Evolutionary conservation across 176 grass and related monocot species (phyloP).

Genomic region (Raddia guianensis): DNA sequence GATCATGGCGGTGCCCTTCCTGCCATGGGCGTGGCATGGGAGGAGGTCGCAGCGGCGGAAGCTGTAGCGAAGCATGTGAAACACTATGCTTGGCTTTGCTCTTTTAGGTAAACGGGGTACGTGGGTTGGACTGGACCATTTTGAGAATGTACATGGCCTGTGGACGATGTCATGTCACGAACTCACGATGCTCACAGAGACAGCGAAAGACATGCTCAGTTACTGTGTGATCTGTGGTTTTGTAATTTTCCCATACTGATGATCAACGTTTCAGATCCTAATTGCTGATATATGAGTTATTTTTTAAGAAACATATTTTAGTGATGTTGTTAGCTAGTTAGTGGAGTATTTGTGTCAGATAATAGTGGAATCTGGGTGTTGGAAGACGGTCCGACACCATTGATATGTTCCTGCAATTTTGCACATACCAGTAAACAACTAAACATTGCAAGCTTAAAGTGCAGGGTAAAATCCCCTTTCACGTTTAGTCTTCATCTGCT

Average conservation of each 20-base stretch:
- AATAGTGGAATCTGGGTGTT: background rate
- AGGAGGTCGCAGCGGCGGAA: slow-evolving; percentile 33
- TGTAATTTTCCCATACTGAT: background rate
- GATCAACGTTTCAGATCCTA: background rate
- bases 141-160: background rate
- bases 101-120: background rate
- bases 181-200: background rate
- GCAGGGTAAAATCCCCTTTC: background rate
- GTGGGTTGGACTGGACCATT: background rate
- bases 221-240: background rate
- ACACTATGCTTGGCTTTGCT: slow-evolving; percentile 1
- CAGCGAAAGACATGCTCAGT: background rate
- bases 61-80: slow-evolving; percentile 21
- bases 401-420: slow-evolving; percentile 18
- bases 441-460: background rate
- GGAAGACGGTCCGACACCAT: background rate
- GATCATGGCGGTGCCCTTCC: background rate
- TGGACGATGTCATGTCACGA: background rate
- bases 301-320: background rate
- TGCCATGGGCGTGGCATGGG: slow-evolving; percentile 33
- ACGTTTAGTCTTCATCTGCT: background rate
- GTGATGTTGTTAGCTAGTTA: slow-evolving; percentile 10
- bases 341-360: background rate
- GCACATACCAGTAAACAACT: background rate
- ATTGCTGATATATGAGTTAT: background rate